Percentiles rank a stretch among this genome's conserved stretches.
phyloP scores from a whole-genome alignment of 495 filamentous ascomycete genomes.

The Aspergillus cavernicola region DNA sequence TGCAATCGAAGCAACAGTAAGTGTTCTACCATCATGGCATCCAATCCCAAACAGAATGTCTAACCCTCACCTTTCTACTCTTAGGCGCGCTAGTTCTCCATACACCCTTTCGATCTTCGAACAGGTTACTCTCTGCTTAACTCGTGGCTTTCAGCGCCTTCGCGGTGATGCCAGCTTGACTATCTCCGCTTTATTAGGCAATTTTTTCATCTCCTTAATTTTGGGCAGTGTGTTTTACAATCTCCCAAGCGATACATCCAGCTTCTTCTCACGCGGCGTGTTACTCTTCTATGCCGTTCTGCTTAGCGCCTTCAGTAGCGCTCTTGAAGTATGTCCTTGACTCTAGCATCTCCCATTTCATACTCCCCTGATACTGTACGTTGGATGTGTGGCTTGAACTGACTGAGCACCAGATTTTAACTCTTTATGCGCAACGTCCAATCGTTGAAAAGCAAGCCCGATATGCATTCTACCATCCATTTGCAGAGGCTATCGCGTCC shows the following conservation, averaged over 20 bases:
- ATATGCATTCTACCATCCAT: constrained; percentile 65
- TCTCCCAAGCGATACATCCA: constrained; percentile 55
- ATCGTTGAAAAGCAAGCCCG: constrained; percentile 66
- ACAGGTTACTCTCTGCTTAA: constrained; percentile 48
- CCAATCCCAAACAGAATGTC: neutral
- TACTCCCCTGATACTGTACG: neutral
- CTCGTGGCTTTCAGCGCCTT: constrained; percentile 54
- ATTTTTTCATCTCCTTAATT: constrained; percentile 76
- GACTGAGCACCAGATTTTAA: constrained; percentile 41
- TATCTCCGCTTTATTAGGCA: constrained; percentile 69
- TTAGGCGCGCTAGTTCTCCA: constrained; percentile 35
- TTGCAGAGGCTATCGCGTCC: constrained; percentile 57
- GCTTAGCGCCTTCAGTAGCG: neutral
- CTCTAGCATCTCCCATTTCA: too few relatives aligned
- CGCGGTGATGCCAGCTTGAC: constrained; percentile 73
- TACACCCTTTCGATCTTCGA: constrained; percentile 44
- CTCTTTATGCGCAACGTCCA: constrained; percentile 58
- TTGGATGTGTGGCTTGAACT: neutral
- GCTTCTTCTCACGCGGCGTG: constrained; percentile 79
- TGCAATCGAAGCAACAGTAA: constrained; percentile 37
- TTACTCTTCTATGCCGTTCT: constrained; percentile 83
- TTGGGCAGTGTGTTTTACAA: constrained; percentile 88
- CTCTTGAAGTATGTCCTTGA: constrained; percentile 25
- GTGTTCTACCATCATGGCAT: neutral
- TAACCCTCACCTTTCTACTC: too few relatives aligned